A percentile compares a stretch with the other conserved stretches of the same genome.
Evolutionary conservation across 2,329 filamentous ascomycete species (phyloP).

Genomic region (Diplocarpon rosae): DNA sequence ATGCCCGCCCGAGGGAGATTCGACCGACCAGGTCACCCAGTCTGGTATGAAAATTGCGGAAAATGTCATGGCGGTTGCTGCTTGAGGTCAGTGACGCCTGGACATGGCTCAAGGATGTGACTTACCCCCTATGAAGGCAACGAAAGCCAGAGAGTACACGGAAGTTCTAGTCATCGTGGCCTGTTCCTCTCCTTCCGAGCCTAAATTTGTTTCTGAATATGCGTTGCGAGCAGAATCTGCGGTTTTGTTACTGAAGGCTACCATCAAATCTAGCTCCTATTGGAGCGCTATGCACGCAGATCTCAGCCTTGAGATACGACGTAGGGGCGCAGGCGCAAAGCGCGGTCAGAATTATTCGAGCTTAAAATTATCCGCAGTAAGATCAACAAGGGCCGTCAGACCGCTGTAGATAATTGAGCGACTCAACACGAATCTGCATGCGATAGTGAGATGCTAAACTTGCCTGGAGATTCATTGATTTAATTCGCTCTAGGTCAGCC

Average conservation of each 20-base stretch:
- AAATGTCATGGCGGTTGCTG: slow-evolving; percentile 65
- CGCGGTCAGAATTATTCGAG: slow-evolving; percentile 6
- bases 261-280: too few relatives aligned
- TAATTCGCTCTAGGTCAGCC: slow-evolving; percentile 4
- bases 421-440: too few relatives aligned
- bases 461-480: slow-evolving; percentile 1
- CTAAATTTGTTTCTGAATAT: slow-evolving; percentile 1
- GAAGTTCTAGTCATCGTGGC: slow-evolving; percentile 33
- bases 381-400: too few relatives aligned
- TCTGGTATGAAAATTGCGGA: slow-evolving; percentile 56
- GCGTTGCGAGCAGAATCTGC: background rate
- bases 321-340: slow-evolving; percentile 3
- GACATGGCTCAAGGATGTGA: slow-evolving; percentile 8
- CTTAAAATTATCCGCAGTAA: background rate
- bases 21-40: slow-evolving; percentile 58
- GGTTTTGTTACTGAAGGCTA: background rate
- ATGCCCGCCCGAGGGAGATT: slow-evolving; percentile 34
- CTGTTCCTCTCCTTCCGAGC: slow-evolving; percentile 6
- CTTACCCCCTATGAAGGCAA: slow-evolving; percentile 34
- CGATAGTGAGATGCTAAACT: too few relatives aligned
- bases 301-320: background rate
- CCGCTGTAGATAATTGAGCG: too few relatives aligned
- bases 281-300: background rate
- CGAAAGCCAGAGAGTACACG: slow-evolving; percentile 32
- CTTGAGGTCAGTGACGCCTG: slow-evolving; percentile 27